Evolutionary conservation across 2,329 filamentous ascomycete species (phyloP), one percentile per base, ranked within the genome.

Genomic region (Fusarium camptoceras): DNA sequence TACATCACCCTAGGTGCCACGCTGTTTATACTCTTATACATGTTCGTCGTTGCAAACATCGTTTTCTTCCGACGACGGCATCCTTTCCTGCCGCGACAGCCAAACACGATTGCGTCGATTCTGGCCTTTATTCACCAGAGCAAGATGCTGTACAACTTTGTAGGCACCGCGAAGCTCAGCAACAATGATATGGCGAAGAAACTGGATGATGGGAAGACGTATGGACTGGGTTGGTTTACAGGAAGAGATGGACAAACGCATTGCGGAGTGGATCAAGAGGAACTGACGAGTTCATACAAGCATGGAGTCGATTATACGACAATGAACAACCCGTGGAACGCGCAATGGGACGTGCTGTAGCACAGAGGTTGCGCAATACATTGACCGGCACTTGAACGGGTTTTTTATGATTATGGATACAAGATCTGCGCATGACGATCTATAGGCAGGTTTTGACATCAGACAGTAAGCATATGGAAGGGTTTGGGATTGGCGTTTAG

Each of bases 51-150:
- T 24, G 87, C 90, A 1, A 78, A 80, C 2, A 73, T 89, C 2
- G 89, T 92, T 20, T 91, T 91, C 74, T 60, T 83, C 20, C 85
- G 87, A 3, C 87, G 92, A 16, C 85, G 89, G 1, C 87, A 89
- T 58, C 87, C 92, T 4, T 94, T 94, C 78, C 82, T 94, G 59
- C 92, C 92, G 2, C 87, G 92, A 7, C 91, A 94, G 81, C 92
- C 92, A 6, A 93, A 90, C 73, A 94, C 92, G 22, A 94, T 95
- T 72, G 89, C 92, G 3, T 90, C 88, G 44, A 88, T 94, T 55
- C 83, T 95, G 56, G 91, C 91, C 0, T 94, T 91, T 75, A 92
- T 94, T 64, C 90, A 94, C 78, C 91, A 94, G 80, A 91, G 87
- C 78, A 92, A 92, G 80, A 94, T 94, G 92, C 81, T 94, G 47